phyloP scores from a whole-genome alignment of 139 green algal species.

The Picochlorum sp. region DNA sequence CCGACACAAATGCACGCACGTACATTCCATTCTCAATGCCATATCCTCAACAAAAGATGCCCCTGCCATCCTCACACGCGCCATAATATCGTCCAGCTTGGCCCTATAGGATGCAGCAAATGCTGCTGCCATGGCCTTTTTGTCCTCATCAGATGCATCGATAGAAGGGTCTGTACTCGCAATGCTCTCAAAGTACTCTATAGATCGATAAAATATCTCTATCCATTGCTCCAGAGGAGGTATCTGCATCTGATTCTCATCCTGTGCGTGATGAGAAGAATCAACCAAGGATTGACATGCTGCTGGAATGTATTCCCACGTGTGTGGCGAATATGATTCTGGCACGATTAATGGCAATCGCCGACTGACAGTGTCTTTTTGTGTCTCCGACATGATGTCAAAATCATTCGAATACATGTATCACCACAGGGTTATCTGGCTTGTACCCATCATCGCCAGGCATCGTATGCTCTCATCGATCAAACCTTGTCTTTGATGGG shows the following conservation, averaged over 20 bases:
- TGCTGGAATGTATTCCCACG: too few species aligned
- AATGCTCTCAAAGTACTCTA: conserved; percentile 35
- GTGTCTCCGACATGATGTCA: too few species aligned
- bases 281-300: too few species aligned
- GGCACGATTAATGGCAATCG: too few species aligned
- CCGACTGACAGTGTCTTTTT: too few species aligned
- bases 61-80: conserved; percentile 4
- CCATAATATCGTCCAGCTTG: background rate
- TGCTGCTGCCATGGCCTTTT: background rate
- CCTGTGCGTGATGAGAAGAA: too few species aligned
- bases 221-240: conserved; percentile 48
- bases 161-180: conserved; percentile 22
- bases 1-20: background rate
- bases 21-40: background rate
- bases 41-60: conserved; percentile 6
- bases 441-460: too few species aligned
- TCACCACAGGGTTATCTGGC: too few species aligned
- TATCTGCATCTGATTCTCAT: background rate
- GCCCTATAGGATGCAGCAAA: conserved; percentile 15
- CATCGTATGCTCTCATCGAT: too few species aligned
- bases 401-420: too few species aligned
- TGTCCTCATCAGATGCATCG: background rate
- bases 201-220: conserved; percentile 53
- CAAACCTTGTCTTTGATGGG: too few species aligned
- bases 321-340: too few species aligned